These are phyloP conservation scores for Hypholoma fasciculare DNA, from an alignment of 768 basidiomycete genomes.

Conservation along the genomic window DNA sequence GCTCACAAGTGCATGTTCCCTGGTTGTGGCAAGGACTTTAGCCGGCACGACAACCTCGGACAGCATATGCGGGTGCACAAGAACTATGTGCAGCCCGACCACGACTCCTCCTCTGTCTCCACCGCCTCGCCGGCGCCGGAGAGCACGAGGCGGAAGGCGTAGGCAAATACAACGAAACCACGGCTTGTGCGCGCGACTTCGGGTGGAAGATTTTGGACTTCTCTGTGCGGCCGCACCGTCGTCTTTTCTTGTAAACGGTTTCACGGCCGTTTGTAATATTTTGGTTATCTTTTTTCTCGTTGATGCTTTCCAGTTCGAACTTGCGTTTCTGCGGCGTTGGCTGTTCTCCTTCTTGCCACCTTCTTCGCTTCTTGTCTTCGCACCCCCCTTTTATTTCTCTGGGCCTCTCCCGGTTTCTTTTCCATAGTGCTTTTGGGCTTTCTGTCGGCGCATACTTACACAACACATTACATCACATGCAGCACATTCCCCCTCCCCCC, in stretches of 20 bases:
- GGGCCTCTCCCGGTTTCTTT: neutral
- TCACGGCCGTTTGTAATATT: neutral
- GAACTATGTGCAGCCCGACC: conserved; percentile 35
- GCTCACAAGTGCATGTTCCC: conserved; percentile 82
- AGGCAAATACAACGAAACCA: neutral
- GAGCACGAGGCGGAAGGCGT: conserved; percentile 8
- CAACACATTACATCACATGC: neutral
- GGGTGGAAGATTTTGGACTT: too few relatives aligned
- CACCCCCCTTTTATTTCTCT: neutral
- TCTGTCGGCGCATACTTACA: conserved; percentile 1
- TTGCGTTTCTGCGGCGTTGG: neutral
- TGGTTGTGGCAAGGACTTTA: conserved; percentile 82
- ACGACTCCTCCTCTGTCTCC: neutral
- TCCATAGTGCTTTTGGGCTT: conserved; percentile 6
- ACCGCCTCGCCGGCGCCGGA: conserved; percentile 10
- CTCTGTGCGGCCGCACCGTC: neutral
- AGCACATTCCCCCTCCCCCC: neutral
- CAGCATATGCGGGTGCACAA: conserved; percentile 88
- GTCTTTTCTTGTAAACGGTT: neutral
- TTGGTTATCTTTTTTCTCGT: neutral
- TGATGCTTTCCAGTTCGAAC: conserved; percentile 2
- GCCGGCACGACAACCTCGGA: conserved; percentile 83
- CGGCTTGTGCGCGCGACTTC: neutral
- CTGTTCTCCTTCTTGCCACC: neutral
- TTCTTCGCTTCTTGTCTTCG: neutral